phyloP scores from a whole-genome alignment of 129 eudicot genomes.

The Pseudognaphalium luteoalbum region DNA sequence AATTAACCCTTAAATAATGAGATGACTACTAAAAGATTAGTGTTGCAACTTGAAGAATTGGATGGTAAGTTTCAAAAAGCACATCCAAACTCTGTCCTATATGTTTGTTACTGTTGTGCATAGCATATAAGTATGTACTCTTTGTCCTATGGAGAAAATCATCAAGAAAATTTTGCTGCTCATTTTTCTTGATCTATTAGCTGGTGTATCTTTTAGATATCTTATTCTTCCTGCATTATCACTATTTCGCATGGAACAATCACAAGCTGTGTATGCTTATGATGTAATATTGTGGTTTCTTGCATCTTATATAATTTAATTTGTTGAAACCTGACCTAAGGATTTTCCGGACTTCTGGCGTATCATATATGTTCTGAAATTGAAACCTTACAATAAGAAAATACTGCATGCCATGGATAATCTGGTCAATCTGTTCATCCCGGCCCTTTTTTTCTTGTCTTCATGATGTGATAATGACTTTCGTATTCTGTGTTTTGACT shows the following conservation, averaged over 20 bases:
- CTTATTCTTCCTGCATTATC: not conserved
- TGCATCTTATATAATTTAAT: not conserved
- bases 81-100: too few relatives aligned
- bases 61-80: not conserved
- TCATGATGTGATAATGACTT: not conserved
- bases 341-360: not conserved
- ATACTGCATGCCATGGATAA: not conserved
- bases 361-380: not conserved
- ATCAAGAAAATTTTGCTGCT: not conserved
- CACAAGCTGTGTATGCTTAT: not conserved
- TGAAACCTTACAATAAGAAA: not conserved
- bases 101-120: not conserved
- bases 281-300: constrained; percentile 5
- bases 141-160: not conserved
- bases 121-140: not conserved
- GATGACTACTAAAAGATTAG: not conserved
- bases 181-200: not conserved
- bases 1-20: not conserved
- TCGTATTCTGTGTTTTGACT: constrained; percentile 6
- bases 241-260: not conserved
- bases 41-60: not conserved
- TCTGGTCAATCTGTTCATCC: not conserved
- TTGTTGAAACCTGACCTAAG: not conserved
- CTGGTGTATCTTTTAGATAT: not conserved
- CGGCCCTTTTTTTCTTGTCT: not conserved